These are phyloP conservation scores for Aspergillus ibericus DNA, from an alignment of 2,329 filamentous ascomycete species.

Conservation along the genomic window DNA sequence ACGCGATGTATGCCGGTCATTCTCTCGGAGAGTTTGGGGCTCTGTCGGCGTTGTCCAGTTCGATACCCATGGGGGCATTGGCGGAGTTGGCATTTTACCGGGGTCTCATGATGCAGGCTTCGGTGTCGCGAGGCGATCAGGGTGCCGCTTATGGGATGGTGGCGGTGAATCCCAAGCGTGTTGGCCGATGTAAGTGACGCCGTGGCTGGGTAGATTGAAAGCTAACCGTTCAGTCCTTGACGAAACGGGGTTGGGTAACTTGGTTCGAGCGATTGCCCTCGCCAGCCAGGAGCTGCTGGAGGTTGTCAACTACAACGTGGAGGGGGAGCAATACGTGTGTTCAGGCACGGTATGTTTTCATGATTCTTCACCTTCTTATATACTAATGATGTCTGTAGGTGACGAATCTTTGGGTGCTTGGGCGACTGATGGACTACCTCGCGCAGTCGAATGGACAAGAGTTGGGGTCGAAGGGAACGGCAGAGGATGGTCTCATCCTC, in stretches of 20 bases:
- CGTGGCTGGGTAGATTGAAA: background rate
- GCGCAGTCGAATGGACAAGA: background rate
- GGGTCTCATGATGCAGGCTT: constrained; percentile 96
- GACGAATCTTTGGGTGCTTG: constrained; percentile 18
- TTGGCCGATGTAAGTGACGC: constrained; percentile 15
- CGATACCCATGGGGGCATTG: constrained; percentile 93
- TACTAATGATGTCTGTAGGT: constrained; percentile 5
- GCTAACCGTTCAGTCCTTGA: constrained; percentile 83
- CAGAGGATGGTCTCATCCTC: constrained; percentile 3
- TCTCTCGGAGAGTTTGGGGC: constrained; percentile 96
- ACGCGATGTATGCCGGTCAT: constrained; percentile 94
- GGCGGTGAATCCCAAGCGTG: constrained; percentile 20
- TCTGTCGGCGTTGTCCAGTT: constrained; percentile 85
- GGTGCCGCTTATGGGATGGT: constrained; percentile 55
- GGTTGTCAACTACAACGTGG: constrained; percentile 89
- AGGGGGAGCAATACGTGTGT: constrained; percentile 66
- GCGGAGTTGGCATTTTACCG: constrained; percentile 98
- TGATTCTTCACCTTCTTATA: background rate
- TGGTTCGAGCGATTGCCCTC: constrained; percentile 87
- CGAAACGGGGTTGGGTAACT: constrained; percentile 88
- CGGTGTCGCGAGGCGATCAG: constrained; percentile 85
- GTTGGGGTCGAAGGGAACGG: background rate
- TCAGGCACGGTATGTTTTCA: constrained; percentile 55
- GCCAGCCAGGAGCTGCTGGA: constrained; percentile 90
- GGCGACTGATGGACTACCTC: constrained; percentile 17